A percentile compares a stretch with the other conserved stretches of the same genome.
Evolutionary conservation across 495 filamentous ascomycete genomes (phyloP).

Genomic region (Neurospora terricola): DNA sequence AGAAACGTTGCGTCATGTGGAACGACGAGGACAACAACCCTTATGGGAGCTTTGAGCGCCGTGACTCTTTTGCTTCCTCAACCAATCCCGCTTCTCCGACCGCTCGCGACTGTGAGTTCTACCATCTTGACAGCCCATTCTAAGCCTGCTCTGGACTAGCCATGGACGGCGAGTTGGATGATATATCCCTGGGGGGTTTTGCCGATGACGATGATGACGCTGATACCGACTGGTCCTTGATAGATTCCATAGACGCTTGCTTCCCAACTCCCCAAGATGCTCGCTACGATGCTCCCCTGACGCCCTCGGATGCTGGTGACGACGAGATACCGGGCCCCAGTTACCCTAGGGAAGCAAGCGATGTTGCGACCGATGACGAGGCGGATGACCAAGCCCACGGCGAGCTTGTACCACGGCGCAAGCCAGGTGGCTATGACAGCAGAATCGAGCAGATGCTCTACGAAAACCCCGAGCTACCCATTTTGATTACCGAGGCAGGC

Average conservation of each 20-base stretch:
- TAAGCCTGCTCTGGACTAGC: neutral
- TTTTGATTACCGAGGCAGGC: conserved; percentile 85
- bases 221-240: conserved; percentile 29
- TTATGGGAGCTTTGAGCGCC: conserved; percentile 77
- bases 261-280: conserved; percentile 9
- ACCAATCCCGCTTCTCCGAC: conserved; percentile 55
- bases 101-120: conserved; percentile 37
- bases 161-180: conserved; percentile 16
- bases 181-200: conserved; percentile 7
- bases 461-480: conserved; percentile 81
- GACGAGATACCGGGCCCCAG: conserved; percentile 20
- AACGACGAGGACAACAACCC: conserved; percentile 93
- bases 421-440: conserved; percentile 83
- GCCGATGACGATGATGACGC: conserved; percentile 18
- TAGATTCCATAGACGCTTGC: conserved; percentile 18
- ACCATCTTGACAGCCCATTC: neutral
- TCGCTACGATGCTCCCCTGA: conserved; percentile 30
- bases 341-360: conserved; percentile 20
- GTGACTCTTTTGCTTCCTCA: conserved; percentile 65
- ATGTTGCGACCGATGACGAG: conserved; percentile 31
- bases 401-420: conserved; percentile 45
- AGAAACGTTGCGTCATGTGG: conserved; percentile 43
- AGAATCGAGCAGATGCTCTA: conserved; percentile 94
- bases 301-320: conserved; percentile 36
- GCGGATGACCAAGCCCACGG: conserved; percentile 48